Evolutionary conservation across 805 yeast genomes (phyloP).

Genomic region (Kodamaea hsintzibuensis): DNA sequence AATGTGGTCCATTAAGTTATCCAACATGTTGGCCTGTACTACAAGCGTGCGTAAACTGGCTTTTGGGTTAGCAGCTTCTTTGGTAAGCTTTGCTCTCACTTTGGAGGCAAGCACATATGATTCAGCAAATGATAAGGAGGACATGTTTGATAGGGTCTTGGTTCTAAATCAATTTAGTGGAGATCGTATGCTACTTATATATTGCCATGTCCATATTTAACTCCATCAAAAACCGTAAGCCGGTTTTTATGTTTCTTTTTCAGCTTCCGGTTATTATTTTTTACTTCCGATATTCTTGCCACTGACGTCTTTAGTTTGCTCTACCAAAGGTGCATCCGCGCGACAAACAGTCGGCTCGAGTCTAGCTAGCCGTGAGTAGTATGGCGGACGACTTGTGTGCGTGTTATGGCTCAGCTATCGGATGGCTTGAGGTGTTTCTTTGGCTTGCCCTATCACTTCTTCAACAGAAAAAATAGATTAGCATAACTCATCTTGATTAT

Average conservation of each 20-base stretch:
- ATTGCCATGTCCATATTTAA: neutral
- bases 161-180: neutral
- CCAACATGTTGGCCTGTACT: constrained; percentile 71
- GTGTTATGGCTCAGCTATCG: neutral
- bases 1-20: constrained; percentile 58
- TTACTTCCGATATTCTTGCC: neutral
- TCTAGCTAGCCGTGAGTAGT: neutral
- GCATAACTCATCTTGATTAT: too few relatives aligned
- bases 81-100: constrained; percentile 63
- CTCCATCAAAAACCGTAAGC: neutral
- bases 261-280: neutral
- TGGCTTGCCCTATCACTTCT: too few relatives aligned
- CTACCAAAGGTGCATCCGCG: neutral
- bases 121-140: constrained; percentile 41
- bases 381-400: neutral
- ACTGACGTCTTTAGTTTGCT: neutral
- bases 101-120: constrained; percentile 62
- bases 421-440: too few relatives aligned
- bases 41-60: constrained; percentile 59
- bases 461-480: too few relatives aligned
- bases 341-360: too few relatives aligned
- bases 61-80: constrained; percentile 59
- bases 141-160: neutral
- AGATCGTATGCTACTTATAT: neutral
- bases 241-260: neutral